phyloP scores from a whole-genome alignment of 192 early-diverging fungal genomes.

The Gryganskiella cystojenkinii region DNA sequence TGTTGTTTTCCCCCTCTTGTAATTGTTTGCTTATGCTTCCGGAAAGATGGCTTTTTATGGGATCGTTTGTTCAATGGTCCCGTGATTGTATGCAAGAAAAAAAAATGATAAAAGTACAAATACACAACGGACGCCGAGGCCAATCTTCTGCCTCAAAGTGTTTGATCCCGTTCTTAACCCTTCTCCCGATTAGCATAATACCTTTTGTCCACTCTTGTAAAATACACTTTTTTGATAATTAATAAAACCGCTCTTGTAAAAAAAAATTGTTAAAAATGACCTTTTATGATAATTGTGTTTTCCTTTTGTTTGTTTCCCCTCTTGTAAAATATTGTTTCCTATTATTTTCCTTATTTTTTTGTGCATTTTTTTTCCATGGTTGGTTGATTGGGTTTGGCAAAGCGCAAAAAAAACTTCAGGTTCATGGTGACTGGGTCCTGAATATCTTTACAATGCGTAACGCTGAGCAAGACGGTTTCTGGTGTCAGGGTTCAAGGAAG shows the following conservation, averaged over 20 bases:
- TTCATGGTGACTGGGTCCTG: no score
- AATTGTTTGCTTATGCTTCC: background rate
- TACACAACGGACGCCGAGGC: no score
- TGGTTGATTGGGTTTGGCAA: background rate
- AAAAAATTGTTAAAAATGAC: background rate
- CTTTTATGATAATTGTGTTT: conserved; percentile 2
- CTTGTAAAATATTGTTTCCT: no score
- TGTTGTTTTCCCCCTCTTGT: conserved; percentile 3
- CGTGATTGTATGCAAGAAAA: background rate
- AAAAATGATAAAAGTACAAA: conserved; percentile 6
- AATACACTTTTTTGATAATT: background rate
- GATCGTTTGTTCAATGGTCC: no score
- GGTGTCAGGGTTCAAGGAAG: conserved; percentile 57
- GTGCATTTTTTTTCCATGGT: conserved; percentile 15
- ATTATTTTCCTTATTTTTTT: conserved; percentile 10
- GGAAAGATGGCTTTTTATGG: no score
- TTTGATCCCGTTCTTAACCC: no score
- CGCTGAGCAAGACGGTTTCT: conserved; percentile 59
- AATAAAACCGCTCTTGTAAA: background rate
- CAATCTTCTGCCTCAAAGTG: no score
- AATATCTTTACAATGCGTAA: conserved; percentile 62
- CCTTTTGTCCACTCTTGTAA: conserved; percentile 16
- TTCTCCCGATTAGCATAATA: background rate
- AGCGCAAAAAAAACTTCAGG: no score
- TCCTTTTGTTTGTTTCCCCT: conserved; percentile 1